Evolutionary conservation across 139 green algal species (phyloP).

Genomic region (Chlorella sorokiniana): DNA sequence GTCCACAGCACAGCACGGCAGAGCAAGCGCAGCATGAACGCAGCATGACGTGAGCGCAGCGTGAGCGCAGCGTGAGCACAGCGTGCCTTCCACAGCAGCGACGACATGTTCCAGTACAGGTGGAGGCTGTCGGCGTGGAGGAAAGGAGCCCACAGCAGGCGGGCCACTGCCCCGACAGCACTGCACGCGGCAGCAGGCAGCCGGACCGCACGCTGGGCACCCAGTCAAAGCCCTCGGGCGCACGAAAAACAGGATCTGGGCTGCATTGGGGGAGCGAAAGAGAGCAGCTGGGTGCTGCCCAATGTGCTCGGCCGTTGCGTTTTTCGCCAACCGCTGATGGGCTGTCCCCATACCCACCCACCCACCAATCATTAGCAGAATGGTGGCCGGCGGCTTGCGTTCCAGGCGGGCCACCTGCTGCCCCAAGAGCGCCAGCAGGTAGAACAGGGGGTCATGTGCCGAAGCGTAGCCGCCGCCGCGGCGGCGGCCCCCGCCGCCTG

Average conservation of each 20-base stretch:
- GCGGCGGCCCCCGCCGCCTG: not conserved
- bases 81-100: conserved; percentile 72
- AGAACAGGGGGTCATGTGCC: conserved; percentile 10
- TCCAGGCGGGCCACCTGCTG: conserved; percentile 60
- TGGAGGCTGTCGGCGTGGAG: conserved; percentile 76
- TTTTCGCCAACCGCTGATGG: too few relatives aligned
- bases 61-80: too few relatives aligned
- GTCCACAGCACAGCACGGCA: not conserved
- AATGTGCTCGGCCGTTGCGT: too few relatives aligned
- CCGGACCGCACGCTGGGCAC: conserved; percentile 32
- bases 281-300: too few relatives aligned
- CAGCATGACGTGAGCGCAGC: too few relatives aligned
- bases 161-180: conserved; percentile 55
- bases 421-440: conserved; percentile 48
- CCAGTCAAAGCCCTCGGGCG: conserved; percentile 25
- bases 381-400: conserved; percentile 71
- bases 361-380: conserved; percentile 59
- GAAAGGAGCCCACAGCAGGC: conserved; percentile 65
- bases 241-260: conserved; percentile 41
- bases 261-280: conserved; percentile 15
- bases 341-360: not conserved
- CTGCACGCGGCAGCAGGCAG: not conserved
- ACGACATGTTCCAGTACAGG: conserved; percentile 82
- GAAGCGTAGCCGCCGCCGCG: not conserved
- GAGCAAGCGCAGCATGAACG: not conserved